phyloP scores from a whole-genome alignment of 2,329 filamentous ascomycete species.

The Talaromyces albobiverticillius region DNA sequence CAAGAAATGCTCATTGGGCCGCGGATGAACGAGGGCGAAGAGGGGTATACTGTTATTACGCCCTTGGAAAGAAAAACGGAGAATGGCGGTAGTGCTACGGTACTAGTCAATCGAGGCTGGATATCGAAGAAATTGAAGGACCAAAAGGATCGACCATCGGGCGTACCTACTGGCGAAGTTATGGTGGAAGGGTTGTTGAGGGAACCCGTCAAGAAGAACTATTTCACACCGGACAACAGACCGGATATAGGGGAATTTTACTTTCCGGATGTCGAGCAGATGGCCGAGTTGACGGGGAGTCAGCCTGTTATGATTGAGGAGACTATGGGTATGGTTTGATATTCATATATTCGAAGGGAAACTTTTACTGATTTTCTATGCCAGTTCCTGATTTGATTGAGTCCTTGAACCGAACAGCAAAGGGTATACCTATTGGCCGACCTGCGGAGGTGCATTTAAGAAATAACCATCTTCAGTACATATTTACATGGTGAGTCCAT shows the following conservation, averaged over 20 bases:
- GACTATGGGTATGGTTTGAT: conserved; percentile 70
- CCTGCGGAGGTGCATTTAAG: conserved; percentile 85
- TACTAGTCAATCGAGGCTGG: conserved; percentile 90
- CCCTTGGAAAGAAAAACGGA: conserved; percentile 66
- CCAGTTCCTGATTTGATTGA: conserved; percentile 75
- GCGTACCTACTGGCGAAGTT: conserved; percentile 68
- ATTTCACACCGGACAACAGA: conserved; percentile 89
- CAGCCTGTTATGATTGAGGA: conserved; percentile 94
- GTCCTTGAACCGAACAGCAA: conserved; percentile 70
- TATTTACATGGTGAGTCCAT: conserved; percentile 84
- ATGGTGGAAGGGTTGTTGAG: conserved; percentile 79
- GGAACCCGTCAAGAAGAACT: conserved; percentile 94
- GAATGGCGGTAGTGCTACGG: conserved; percentile 55
- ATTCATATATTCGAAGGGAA: background rate
- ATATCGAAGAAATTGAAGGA: conserved; percentile 71
- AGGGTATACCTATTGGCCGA: conserved; percentile 86
- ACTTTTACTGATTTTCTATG: conserved; percentile 16
- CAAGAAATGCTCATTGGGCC: conserved; percentile 96
- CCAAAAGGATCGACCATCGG: conserved; percentile 61
- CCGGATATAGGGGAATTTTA: conserved; percentile 85
- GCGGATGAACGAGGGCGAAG: conserved; percentile 79
- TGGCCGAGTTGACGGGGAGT: conserved; percentile 78
- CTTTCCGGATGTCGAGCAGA: conserved; percentile 89
- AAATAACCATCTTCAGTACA: conserved; percentile 98
- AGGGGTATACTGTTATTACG: conserved; percentile 89